These are phyloP conservation scores for Raddia guianensis DNA, from an alignment of 176 grass and related monocot genomes.

Conservation along the genomic window DNA sequence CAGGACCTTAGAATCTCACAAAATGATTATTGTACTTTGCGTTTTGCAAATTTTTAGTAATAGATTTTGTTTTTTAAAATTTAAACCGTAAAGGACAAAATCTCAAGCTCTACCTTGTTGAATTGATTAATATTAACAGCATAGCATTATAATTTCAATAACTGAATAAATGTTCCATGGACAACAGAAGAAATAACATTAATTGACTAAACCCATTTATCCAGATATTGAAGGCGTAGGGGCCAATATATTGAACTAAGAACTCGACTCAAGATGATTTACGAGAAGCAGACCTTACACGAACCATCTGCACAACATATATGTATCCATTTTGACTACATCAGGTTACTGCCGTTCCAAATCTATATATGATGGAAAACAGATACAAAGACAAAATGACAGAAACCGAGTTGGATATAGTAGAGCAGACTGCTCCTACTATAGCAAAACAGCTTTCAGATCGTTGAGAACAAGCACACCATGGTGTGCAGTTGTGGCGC, in stretches of 20 bases:
- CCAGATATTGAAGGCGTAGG: not conserved
- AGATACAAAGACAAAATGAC: conserved; percentile 29
- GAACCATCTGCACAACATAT: conserved; percentile 46
- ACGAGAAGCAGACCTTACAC: conserved; percentile 34
- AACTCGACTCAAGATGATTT: conserved; percentile 21
- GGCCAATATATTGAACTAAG: conserved; percentile 1
- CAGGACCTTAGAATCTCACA: too few relatives aligned
- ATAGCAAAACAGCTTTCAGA: conserved; percentile 40
- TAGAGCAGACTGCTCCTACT: conserved; percentile 33
- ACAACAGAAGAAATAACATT: not conserved
- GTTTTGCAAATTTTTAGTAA: too few relatives aligned
- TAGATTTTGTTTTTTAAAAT: too few relatives aligned
- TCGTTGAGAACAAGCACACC: conserved; percentile 25
- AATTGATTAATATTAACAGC: not conserved
- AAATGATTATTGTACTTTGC: too few relatives aligned
- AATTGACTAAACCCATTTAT: not conserved
- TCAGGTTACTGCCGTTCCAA: conserved; percentile 45
- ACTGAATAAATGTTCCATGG: not conserved
- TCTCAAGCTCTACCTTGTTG: not conserved
- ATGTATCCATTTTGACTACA: conserved; percentile 46
- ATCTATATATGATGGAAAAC: conserved; percentile 58
- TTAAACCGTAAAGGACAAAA: too few relatives aligned
- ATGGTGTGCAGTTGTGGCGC: not conserved
- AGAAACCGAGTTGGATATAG: conserved; percentile 37
- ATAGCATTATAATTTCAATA: not conserved